These are phyloP conservation scores for Pseudisothecium myosuroides DNA, from an alignment of 225 moss, liverwort and hornwort species.

Conservation along the genomic window DNA sequence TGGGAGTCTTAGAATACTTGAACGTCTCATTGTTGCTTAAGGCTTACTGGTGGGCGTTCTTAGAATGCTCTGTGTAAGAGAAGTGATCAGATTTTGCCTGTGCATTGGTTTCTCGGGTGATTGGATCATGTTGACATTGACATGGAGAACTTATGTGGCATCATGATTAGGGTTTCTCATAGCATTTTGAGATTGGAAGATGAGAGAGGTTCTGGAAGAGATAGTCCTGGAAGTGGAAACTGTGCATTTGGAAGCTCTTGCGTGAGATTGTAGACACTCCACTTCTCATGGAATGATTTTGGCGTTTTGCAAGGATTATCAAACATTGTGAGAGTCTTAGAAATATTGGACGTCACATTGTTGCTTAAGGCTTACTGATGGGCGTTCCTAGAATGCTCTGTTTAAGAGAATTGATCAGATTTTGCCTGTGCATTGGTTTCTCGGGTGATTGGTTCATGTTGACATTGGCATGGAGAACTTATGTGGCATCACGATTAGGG, in stretches of 20 bases:
- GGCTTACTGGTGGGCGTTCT: neutral
- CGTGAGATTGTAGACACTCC: neutral
- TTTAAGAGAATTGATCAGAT: neutral
- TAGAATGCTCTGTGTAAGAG: neutral
- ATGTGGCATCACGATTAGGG: neutral
- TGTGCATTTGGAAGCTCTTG: neutral
- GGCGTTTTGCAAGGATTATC: neutral
- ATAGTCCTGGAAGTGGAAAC: neutral
- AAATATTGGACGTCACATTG: neutral
- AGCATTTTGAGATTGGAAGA: neutral
- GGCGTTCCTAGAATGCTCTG: neutral
- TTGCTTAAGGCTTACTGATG: neutral
- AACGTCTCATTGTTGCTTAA: neutral
- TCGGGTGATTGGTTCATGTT: neutral
- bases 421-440: neutral
- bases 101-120: neutral
- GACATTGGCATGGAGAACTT: neutral
- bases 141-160: neutral
- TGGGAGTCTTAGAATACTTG: neutral
- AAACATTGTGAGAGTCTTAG: neutral
- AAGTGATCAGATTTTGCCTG: neutral
- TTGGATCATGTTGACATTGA: neutral
- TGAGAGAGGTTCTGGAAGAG: neutral
- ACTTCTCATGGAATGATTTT: neutral
- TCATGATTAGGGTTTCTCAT: neutral